Percentiles rank a stretch among this genome's conserved stretches.
Evolutionary conservation across 2,329 filamentous ascomycete genomes (phyloP).

Genomic region (Penicillium paneum): DNA sequence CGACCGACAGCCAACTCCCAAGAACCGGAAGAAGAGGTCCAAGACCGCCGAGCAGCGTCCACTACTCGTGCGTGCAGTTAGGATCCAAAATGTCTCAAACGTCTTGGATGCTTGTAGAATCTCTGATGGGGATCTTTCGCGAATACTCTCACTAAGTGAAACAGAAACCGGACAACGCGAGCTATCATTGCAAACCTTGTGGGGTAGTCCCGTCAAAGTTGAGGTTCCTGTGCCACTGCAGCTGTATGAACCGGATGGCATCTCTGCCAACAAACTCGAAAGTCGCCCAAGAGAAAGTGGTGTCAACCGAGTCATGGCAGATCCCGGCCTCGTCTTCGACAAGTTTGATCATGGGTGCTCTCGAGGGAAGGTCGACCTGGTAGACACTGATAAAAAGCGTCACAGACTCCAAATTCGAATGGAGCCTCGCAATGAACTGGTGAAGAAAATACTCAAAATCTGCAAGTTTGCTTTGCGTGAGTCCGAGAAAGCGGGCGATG

Average conservation of each 20-base stretch:
- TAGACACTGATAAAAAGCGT: slow-evolving; percentile 59
- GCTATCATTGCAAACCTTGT: slow-evolving; percentile 71
- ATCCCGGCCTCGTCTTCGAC: slow-evolving; percentile 43
- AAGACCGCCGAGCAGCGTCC: slow-evolving; percentile 26
- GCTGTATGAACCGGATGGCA: slow-evolving; percentile 57
- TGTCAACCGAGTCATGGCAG: slow-evolving; percentile 45
- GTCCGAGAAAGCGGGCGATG: slow-evolving; percentile 55
- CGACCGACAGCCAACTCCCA: slow-evolving; percentile 40
- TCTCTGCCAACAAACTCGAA: slow-evolving; percentile 55
- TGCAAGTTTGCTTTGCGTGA: slow-evolving; percentile 64
- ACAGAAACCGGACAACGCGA: slow-evolving; percentile 62
- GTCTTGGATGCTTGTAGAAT: slow-evolving; percentile 72
- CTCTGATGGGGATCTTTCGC: slow-evolving; percentile 63
- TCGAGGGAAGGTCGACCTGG: slow-evolving; percentile 62
- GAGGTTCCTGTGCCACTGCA: slow-evolving; percentile 57
- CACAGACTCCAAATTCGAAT: slow-evolving; percentile 68
- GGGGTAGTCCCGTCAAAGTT: slow-evolving; percentile 68
- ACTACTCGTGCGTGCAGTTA: slow-evolving; percentile 38
- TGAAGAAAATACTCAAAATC: slow-evolving; percentile 58
- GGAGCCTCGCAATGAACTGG: slow-evolving; percentile 61
- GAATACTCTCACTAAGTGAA: slow-evolving; percentile 68
- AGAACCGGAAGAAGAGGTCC: slow-evolving; percentile 29
- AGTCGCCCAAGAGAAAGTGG: slow-evolving; percentile 54
- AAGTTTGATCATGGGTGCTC: slow-evolving; percentile 58
- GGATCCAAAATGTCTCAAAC: slow-evolving; percentile 59